phyloP scores from a whole-genome alignment of 2,329 filamentous ascomycete genomes.

The Acarospora socialis region DNA sequence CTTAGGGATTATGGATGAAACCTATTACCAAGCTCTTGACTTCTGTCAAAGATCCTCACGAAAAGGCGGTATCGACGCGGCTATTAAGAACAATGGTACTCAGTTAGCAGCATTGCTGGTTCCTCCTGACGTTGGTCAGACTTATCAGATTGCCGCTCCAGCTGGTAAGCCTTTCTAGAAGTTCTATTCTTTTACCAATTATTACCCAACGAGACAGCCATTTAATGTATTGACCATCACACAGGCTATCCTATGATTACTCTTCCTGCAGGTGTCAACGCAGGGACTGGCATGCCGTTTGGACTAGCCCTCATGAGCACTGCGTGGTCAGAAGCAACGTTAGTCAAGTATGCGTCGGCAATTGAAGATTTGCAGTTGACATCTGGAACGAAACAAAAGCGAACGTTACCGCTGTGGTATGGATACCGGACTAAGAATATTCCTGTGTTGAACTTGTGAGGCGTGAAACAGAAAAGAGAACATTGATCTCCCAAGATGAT shows the following conservation, averaged over 20 bases:
- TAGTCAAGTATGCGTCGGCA: conserved; percentile 48
- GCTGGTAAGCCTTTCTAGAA: conserved; percentile 26
- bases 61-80: conserved; percentile 56
- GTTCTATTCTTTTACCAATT: neutral
- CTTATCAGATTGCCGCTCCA: conserved; percentile 56
- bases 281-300: conserved; percentile 44
- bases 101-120: conserved; percentile 50
- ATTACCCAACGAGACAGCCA: too few relatives aligned
- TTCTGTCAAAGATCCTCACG: conserved; percentile 46
- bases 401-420: conserved; percentile 38
- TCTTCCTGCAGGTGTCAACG: conserved; percentile 46
- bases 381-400: conserved; percentile 30
- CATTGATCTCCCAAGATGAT: too few relatives aligned
- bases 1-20: conserved; percentile 44
- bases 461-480: too few relatives aligned
- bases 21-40: conserved; percentile 50
- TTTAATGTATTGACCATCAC: too few relatives aligned
- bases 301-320: conserved; percentile 47
- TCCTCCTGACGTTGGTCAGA: conserved; percentile 53
- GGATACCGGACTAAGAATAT: conserved; percentile 36
- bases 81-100: conserved; percentile 35
- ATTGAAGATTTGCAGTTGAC: conserved; percentile 44
- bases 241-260: conserved; percentile 57
- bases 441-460: conserved; percentile 24
- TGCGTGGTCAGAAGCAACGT: conserved; percentile 43